phyloP scores from a whole-genome alignment of 768 basidiomycete genomes.

The Suillus subalutaceus region DNA sequence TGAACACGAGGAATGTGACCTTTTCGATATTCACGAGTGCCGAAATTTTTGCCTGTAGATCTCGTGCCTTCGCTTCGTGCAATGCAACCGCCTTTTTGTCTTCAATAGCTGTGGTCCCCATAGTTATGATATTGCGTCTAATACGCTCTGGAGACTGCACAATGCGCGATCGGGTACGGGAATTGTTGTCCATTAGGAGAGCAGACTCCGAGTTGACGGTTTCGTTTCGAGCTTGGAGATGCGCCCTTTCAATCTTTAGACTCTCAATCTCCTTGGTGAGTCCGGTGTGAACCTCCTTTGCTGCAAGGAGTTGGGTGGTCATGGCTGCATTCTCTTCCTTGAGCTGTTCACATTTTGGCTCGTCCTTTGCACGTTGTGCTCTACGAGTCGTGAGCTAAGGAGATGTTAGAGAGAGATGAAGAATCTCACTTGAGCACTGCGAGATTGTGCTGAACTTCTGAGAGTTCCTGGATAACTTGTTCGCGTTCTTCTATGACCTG shows the following conservation, averaged over 20 bases:
- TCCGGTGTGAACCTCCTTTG: slow-evolving; percentile 63
- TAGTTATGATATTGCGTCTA: slow-evolving; percentile 77
- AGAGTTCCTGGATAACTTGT: slow-evolving; percentile 50
- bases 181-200: slow-evolving; percentile 60
- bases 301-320: slow-evolving; percentile 66
- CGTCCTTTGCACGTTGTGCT: slow-evolving; percentile 65
- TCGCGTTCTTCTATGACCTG: slow-evolving; percentile 64
- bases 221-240: slow-evolving; percentile 70
- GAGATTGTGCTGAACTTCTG: slow-evolving; percentile 54
- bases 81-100: slow-evolving; percentile 69
- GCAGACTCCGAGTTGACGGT: slow-evolving; percentile 61
- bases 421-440: slow-evolving; percentile 55
- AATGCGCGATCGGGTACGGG: slow-evolving; percentile 70
- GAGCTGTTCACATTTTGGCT: slow-evolving; percentile 66
- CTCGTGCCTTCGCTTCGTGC: slow-evolving; percentile 75
- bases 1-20: slow-evolving; percentile 38
- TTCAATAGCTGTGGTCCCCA: slow-evolving; percentile 66
- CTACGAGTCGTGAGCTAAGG: slow-evolving; percentile 35
- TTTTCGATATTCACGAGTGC: slow-evolving; percentile 76
- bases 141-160: slow-evolving; percentile 93
- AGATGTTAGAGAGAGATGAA: slow-evolving; percentile 2
- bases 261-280: slow-evolving; percentile 68
- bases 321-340: slow-evolving; percentile 61
- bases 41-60: slow-evolving; percentile 74
- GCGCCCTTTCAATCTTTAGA: slow-evolving; percentile 72